Conservation (phyloP, 2,329 filamentous ascomycete genomes). For the Penicillium sp. region DNA sequence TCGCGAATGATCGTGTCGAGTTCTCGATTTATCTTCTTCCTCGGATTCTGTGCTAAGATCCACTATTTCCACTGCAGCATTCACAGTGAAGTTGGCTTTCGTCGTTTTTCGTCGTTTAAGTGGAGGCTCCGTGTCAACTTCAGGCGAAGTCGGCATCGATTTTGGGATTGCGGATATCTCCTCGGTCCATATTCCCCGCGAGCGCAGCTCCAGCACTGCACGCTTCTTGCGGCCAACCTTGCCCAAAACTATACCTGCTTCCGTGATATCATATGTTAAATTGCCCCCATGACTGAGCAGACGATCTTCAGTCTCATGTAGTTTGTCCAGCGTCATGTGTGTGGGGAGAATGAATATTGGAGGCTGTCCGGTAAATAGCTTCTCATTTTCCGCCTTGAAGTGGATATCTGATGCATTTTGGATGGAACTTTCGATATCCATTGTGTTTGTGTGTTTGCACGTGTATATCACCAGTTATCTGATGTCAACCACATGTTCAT, state of each 20-base stretch:
- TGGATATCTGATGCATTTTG: not conserved
- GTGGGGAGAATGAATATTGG: slow-evolving; percentile 72
- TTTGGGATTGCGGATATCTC: slow-evolving; percentile 21
- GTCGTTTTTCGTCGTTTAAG: slow-evolving; percentile 28
- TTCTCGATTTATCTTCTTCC: slow-evolving; percentile 19
- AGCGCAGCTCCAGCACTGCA: slow-evolving; percentile 74
- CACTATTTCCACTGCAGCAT: slow-evolving; percentile 17
- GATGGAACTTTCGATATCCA: not conserved
- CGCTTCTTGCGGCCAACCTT: slow-evolving; percentile 69
- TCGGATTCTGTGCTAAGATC: slow-evolving; percentile 36
- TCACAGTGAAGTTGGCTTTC: not conserved
- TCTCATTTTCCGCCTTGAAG: not conserved
- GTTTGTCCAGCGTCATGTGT: slow-evolving; percentile 64
- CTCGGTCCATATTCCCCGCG: slow-evolving; percentile 58
- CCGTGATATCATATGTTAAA: slow-evolving; percentile 69
- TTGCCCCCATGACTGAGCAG: slow-evolving; percentile 57
- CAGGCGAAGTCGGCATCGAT: not conserved
- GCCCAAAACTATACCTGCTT: slow-evolving; percentile 74
- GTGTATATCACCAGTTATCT: not conserved
- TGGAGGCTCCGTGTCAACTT: slow-evolving; percentile 14
- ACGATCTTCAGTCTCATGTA: slow-evolving; percentile 64
- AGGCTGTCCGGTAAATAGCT: slow-evolving; percentile 47
- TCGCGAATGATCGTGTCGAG: slow-evolving; percentile 8
- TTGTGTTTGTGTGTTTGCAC: not conserved
- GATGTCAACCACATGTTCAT: not conserved